These are phyloP conservation scores for Aspergillus pseudoviridinutans DNA, from an alignment of 2,329 filamentous ascomycete genomes.

Conservation along the genomic window DNA sequence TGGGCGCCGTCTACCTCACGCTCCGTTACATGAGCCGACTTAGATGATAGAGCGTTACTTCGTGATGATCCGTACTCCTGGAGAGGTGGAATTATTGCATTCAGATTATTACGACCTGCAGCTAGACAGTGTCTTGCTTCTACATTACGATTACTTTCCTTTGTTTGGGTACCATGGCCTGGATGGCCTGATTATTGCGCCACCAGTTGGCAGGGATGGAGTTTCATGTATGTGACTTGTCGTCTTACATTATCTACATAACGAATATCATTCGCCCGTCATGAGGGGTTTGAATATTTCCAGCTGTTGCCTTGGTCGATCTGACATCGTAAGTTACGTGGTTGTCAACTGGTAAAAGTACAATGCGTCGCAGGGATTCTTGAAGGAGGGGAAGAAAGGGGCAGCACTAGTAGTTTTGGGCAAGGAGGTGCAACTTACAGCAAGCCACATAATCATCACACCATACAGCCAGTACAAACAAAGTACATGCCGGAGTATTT, in stretches of 20 bases:
- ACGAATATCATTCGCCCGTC: neutral
- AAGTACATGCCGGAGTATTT: neutral
- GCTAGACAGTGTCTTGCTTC: neutral
- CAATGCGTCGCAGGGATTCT: neutral
- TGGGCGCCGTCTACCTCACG: constrained; percentile 29
- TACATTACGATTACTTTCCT: neutral
- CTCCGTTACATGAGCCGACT: constrained; percentile 27
- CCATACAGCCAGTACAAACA: neutral
- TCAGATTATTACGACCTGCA: neutral
- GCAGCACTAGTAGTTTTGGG: neutral
- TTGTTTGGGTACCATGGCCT: neutral
- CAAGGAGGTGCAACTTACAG: neutral
- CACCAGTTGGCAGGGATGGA: neutral
- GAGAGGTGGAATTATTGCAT: neutral
- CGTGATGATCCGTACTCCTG: neutral
- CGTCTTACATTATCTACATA: neutral
- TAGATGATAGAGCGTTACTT: constrained; percentile 5
- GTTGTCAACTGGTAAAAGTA: neutral
- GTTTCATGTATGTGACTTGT: neutral
- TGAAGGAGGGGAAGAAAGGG: neutral
- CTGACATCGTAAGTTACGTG: neutral
- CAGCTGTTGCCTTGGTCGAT: neutral
- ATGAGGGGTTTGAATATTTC: neutral
- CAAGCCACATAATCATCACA: neutral
- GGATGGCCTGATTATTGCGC: neutral